Base-by-base conservation (phyloP, 2,329 filamentous ascomycete genomes). In the Fusarium sp. region DNA sequence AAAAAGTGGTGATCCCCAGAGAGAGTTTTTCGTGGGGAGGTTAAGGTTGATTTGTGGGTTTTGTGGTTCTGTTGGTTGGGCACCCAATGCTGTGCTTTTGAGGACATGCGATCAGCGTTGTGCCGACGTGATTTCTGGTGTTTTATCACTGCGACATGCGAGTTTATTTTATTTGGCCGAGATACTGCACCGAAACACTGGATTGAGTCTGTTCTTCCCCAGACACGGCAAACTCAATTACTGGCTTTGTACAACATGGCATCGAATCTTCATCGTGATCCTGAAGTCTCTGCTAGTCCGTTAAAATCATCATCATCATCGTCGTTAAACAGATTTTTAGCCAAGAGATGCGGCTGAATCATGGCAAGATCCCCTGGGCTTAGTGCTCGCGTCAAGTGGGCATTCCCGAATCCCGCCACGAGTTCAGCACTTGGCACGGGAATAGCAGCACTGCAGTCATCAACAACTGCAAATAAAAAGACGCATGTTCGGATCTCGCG, bases 261-360 rank as follows among this genome's bases (percentile, higher is more conserved):
- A 37, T 37, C 5, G 31, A 18, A 11, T 9, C 18, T n/a, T 6
- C 16, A 37, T 37, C 16, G 9, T 37, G 9, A n/a, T 37, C 18
- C 16, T n/a, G n/a, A n/a, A n/a, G n/a, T n/a, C 9, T 37, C 34
- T 37, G 6, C 34, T 12, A 37, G 18, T n/a, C 10, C 10, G 11
- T 12, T 2, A 37, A 37, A 37, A 37, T 6, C 34, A 37, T 37
- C 34, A 37, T 37, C 9, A 10, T 16, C 13, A 39, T 19, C 30
- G 23, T 48, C 28, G 18, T 48, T 12, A 10, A 8, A 25, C 3
- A 31, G 11, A 49, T 48, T 61, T 43, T 21, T 43, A 61, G 62
- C 62, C 62, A 65, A 66, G 62, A 66, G 43, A 65, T 65, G 62
- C 61, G 62, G 62, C 62, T 65, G 48, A 65, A 45, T 30, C 61